These are phyloP conservation scores for Elaeis oleifera DNA, from an alignment of 202 grass and related monocot species.

Conservation along the genomic window DNA sequence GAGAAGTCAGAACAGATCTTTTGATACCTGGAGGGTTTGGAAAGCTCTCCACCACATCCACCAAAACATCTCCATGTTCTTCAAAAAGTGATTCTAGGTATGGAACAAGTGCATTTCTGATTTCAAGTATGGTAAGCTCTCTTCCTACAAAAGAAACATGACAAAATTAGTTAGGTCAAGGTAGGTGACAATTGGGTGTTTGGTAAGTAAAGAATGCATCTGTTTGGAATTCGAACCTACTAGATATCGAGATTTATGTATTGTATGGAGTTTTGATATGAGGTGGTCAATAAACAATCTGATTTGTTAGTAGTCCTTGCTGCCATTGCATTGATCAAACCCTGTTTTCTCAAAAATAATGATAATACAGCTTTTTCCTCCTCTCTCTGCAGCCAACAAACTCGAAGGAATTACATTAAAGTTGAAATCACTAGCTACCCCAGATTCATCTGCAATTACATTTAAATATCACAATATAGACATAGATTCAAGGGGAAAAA, in stretches of 20 bases:
- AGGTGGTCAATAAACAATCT: conserved; percentile 73
- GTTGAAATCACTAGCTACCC: conserved; percentile 24
- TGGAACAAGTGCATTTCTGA: conserved; percentile 67
- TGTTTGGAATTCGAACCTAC: conserved; percentile 40
- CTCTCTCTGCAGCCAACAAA: conserved; percentile 71
- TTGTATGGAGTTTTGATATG: conserved; percentile 53
- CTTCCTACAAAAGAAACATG: conserved; percentile 48
- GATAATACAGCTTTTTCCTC: conserved; percentile 89
- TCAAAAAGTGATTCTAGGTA: conserved; percentile 59
- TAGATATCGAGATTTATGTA: conserved; percentile 81
- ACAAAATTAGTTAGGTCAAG: too few species aligned
- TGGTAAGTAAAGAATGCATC: not conserved
- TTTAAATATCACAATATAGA: not conserved
- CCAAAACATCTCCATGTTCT: conserved; percentile 54
- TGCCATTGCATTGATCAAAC: conserved; percentile 61
- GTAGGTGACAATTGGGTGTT: not conserved
- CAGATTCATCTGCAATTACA: conserved; percentile 45
- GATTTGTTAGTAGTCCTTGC: conserved; percentile 74
- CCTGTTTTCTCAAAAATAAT: conserved; percentile 74
- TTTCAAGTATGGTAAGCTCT: conserved; percentile 89
- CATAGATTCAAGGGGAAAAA: not conserved
- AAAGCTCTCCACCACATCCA: conserved; percentile 71
- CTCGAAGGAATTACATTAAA: conserved; percentile 42
- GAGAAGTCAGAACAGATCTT: conserved; percentile 35
- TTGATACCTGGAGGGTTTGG: conserved; percentile 47